Conservation (phyloP, 768 basidiomycete genomes). For the Termitomyces sp. region DNA sequence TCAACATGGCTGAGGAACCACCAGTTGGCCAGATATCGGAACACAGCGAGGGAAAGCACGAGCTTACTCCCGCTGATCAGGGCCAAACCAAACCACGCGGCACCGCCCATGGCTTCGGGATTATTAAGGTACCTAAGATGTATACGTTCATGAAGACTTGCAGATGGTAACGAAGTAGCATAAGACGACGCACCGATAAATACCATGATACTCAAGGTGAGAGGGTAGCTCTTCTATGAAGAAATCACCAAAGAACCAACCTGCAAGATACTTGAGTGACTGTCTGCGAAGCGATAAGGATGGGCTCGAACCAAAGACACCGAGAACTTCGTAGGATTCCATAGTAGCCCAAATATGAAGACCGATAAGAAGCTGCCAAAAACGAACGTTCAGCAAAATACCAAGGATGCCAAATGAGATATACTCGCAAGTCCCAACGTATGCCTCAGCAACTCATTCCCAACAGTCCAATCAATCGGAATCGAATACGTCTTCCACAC, state of each 20-base stretch:
- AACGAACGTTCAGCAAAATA: conserved; percentile 8
- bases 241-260: conserved; percentile 99
- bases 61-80: conserved; percentile 90
- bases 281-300: not conserved
- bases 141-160: not conserved
- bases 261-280: conserved; percentile 28
- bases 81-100: conserved; percentile 90
- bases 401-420: not conserved
- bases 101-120: conserved; percentile 93
- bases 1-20: conserved; percentile 95
- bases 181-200: conserved; percentile 67
- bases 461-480: conserved; percentile 82
- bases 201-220: conserved; percentile 91
- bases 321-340: conserved; percentile 90
- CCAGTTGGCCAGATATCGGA: conserved; percentile 86
- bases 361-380: conserved; percentile 65
- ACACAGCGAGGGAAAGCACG: conserved; percentile 79
- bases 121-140: conserved; percentile 77
- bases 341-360: conserved; percentile 89
- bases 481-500: conserved; percentile 88
- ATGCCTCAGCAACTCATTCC: conserved; percentile 82
- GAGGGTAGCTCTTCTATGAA: conserved; percentile 93
- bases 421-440: conserved; percentile 76
- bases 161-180: not conserved
- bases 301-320: conserved; percentile 69